Evolutionary conservation across 2,329 filamentous ascomycete species (phyloP).

Genomic region (Trichoderma atroviride): DNA sequence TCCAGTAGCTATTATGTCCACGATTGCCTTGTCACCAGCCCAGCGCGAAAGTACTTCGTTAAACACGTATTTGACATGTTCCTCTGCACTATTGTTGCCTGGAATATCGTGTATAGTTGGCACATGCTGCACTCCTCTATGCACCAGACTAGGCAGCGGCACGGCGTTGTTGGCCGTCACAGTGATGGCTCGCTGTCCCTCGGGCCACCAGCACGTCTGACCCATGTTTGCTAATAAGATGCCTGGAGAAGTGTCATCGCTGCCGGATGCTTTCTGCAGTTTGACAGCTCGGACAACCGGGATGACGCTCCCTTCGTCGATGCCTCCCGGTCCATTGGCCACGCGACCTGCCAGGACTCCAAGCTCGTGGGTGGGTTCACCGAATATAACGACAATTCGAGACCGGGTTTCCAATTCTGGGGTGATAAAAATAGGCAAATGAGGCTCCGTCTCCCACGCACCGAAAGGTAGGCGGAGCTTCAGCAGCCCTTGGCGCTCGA

Average conservation of each 20-base stretch:
- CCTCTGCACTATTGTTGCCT: constrained; percentile 56
- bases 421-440: constrained; percentile 67
- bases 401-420: constrained; percentile 56
- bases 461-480: constrained; percentile 64
- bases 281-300: constrained; percentile 58
- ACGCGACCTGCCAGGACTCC: constrained; percentile 74
- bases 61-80: constrained; percentile 71
- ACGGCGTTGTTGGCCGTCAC: constrained; percentile 58
- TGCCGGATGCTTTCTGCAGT: constrained; percentile 39
- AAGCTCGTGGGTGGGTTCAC: constrained; percentile 71
- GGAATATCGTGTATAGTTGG: constrained; percentile 62
- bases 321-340: constrained; percentile 63
- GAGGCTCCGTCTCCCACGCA: constrained; percentile 51
- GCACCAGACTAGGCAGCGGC: constrained; percentile 65
- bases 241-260: constrained; percentile 50
- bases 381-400: constrained; percentile 74
- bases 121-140: constrained; percentile 56
- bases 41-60: constrained; percentile 59
- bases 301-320: constrained; percentile 71
- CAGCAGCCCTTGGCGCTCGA: constrained; percentile 61
- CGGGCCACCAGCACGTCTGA: constrained; percentile 75
- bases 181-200: constrained; percentile 62
- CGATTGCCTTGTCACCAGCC: constrained; percentile 50
- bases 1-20: constrained; percentile 74
- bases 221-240: constrained; percentile 79